Base-by-base conservation (phyloP, 2,329 filamentous ascomycete genomes). In the Trichoderma pleuroti region DNA sequence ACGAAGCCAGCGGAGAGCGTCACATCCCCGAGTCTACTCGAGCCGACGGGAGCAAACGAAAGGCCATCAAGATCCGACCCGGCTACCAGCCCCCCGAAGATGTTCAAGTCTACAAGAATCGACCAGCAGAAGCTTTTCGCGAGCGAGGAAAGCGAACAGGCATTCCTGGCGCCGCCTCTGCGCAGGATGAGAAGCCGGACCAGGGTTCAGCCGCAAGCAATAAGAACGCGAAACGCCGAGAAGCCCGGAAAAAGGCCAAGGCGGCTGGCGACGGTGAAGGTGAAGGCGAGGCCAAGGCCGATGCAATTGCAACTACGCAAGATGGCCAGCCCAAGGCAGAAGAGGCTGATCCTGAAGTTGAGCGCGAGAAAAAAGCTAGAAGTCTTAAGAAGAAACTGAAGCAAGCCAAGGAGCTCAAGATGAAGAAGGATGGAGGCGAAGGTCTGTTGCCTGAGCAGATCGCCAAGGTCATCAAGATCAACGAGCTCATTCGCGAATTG, bases 381-480 rank as follows among this genome's bases (percentile, higher is more conserved):
- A 97, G 93, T 77, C 83, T 98, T 57, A 92, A 91, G 80, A 99
- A 99, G 86, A 99, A 98, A 82, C 84, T 99, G 72, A 92, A 95
- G 77, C 96, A 99, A 80, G 95, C 96, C 5, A 92, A 90, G 75
- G 96, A 98, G 2, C 85, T 99, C 68, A 92, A 93, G 79, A 91
- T 90, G 76, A 98, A 97, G 86, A 97, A 97, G 81, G 93, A 97
- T 28, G 90, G 90, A 70, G 96, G 96, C 24, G 92, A 93, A 78
- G 86, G 88, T 5, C 82, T 99, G 72, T 85, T 98, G 30, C 95
- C 94, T 0, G 96, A 99, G 83, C 96, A 99, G 83, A 91, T 98
- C 74, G 94, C 95, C 76, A 99, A 99, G 84, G 93, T 99, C 69
- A 97, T 97, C 80, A 97, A 96, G 82, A 97, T 99, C 79, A 93